These are phyloP conservation scores for Nicotiana rustica DNA, from an alignment of 305 asterid species.

Conservation along the genomic window DNA sequence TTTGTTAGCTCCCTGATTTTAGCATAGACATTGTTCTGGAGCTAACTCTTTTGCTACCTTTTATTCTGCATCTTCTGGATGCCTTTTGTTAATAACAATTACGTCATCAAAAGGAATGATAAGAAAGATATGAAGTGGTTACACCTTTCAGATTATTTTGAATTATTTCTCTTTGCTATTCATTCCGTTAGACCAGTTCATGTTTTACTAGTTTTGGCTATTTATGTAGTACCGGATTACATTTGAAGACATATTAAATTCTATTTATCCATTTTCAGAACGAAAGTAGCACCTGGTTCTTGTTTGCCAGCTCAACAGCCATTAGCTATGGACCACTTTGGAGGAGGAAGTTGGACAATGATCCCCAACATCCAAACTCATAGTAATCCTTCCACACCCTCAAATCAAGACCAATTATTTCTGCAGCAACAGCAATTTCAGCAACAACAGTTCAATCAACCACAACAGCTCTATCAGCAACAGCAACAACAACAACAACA, in stretches of 20 bases:
- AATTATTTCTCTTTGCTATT: conserved; percentile 27
- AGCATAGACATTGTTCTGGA: no score
- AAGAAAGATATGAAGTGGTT: not conserved
- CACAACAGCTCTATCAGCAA: conserved; percentile 42
- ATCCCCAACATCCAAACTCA: conserved; percentile 80
- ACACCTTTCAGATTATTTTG: conserved; percentile 11
- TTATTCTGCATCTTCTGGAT: no score
- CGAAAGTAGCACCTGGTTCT: not conserved
- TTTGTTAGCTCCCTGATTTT: no score
- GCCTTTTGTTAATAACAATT: no score
- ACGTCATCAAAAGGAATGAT: not conserved
- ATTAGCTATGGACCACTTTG: conserved; percentile 75
- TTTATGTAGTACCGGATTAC: conserved; percentile 17
- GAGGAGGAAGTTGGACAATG: conserved; percentile 93
- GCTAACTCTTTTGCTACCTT: no score
- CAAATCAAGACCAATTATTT: conserved; percentile 59
- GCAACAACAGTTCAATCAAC: no score
- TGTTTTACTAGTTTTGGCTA: not conserved
- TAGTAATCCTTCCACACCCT: conserved; percentile 84
- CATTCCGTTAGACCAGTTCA: not conserved
- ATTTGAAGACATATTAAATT: not conserved
- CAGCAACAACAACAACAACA: conserved; percentile 42
- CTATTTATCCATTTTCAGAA: conserved; percentile 14
- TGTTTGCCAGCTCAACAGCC: conserved; percentile 16
- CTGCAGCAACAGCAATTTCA: no score